Percentiles rank a stretch among this genome's conserved stretches.
These are phyloP conservation scores for Mastigamoeba balamuthi DNA, from an alignment of 78 protist species.

Conservation along the genomic window DNA sequence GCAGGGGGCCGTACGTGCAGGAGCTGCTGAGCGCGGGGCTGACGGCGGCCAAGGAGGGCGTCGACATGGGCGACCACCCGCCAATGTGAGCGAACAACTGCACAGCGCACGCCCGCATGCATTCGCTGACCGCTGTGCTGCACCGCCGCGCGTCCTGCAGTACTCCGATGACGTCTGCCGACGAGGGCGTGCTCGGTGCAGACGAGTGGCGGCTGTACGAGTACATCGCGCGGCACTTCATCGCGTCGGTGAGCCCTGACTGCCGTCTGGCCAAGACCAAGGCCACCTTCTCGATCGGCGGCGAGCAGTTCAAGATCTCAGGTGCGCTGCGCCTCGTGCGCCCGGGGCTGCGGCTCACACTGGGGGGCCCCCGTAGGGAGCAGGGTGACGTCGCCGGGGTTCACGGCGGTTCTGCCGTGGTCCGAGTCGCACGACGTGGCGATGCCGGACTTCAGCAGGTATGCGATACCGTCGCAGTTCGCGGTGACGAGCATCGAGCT, in stretches of 20 bases:
- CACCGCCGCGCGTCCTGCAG: neutral
- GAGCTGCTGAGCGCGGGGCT: neutral
- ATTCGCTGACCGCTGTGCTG: neutral
- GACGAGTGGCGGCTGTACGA: constrained; percentile 47
- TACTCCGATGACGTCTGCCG: constrained; percentile 15
- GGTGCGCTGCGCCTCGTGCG: no score
- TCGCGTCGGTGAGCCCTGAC: constrained; percentile 35
- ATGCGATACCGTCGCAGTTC: no score
- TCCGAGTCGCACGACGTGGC: neutral
- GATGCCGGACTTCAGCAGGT: neutral
- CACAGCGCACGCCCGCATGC: no score
- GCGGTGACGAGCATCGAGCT: neutral
- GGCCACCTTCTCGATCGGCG: neutral
- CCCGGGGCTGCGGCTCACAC: no score
- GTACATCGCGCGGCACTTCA: constrained; percentile 20
- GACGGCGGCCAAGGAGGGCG: neutral
- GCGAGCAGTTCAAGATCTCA: neutral
- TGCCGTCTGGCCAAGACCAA: neutral
- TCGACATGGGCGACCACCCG: no score
- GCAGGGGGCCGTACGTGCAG: neutral
- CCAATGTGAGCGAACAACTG: no score
- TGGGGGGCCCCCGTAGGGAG: no score
- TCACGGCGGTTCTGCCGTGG: neutral
- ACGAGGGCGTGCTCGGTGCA: neutral
- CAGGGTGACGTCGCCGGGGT: neutral